Base-by-base conservation (phyloP, 371 early-diverging fungal species). In the Cokeromyces recurvatus region DNA sequence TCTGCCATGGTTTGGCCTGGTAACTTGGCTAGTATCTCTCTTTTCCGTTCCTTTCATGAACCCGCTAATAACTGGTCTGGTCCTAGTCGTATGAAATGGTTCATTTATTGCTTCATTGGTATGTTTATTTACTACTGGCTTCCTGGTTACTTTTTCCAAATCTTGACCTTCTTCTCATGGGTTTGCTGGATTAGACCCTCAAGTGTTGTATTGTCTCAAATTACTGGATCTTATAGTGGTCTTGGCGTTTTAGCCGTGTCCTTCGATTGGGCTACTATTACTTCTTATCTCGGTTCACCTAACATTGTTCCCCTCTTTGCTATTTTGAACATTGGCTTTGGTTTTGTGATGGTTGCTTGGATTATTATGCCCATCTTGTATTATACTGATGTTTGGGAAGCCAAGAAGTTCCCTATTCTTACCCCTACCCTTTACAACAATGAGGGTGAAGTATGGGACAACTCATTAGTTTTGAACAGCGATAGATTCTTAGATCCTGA, bases 1-100 rank as follows among this genome's bases (percentile, higher is more conserved):
- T 69, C 87, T 1, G 68, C 81, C 9, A 92, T 95, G 94, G 71
- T 91, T 37, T 95, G 93, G 93, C 92, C 92, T 14, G 43, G 65
- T 3, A 81, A 73, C 37, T 63, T 94, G 43, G 71, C 89, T 16
- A 74, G 73, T 32, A 81, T 89, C 31, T 82, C 91, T 5, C 62
- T 92, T 20, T 82, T 89, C 67, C 74, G 74, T 32, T 75, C 87
- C 0, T 82, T 90, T 51, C 92, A 92, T 61, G 66, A 56, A 16
- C 62, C 47, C 12, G 65, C 58, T 41, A 62, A 75, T 2, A 44
- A 78, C 50, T 55, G 68, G 57, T 63, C 65, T 22, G 75, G 75
- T 17, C 55, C 71, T 5, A 64, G 77, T 37, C 81, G 85, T 46
- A 60, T 78, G 45, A 64, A 68, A 46, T 79, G 85, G 64, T 90